Evolutionary conservation across 2,329 filamentous ascomycete species (phyloP), one percentile per base, ranked within the genome.

Genomic region (Arthrobotrys entomopaga): DNA sequence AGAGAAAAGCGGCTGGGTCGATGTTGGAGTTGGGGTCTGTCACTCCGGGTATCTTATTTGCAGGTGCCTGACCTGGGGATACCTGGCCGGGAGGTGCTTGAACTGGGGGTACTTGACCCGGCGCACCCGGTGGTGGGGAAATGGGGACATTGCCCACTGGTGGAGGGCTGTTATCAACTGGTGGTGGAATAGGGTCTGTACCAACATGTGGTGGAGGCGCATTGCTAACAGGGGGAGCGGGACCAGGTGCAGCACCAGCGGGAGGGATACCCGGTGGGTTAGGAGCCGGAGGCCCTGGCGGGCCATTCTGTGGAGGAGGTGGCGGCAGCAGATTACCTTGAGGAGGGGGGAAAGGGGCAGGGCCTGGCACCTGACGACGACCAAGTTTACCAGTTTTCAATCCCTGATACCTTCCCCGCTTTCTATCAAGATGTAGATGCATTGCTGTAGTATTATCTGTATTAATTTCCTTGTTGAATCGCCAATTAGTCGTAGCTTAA

Each of bases 1-100:
- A 15, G 22, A 15, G n/a, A 43, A 63, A 58, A 6, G 66, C 58
- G 15, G 34, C 59, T 38, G 57, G 65, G 42, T 70, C 65, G 40
- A 70, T 43, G n/a, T 52, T 38, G 26, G 29, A 59, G 48, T 24
- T 56, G 22, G 16, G 53, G 11, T 22, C n/a, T 26, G 24, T 26
- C 7, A 26, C 24, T 3, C 24, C 7, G 24, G 24, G 24, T 26
- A 26, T 26, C 24, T 26, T 3, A 7, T 7, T 26, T 26, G 24
- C 24, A 26, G 24, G 24, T 26, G 24, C 24, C 24, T 26, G 24
- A 26, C 24, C 24, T 26, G 24, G 24, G 7, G 24, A 7, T 7
- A 7, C 24, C 7, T 26, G 24, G 7, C 24, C 24, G 3, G 24
- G 58, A 26, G 24, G 24, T 26, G 24, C 24, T 7, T 26, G 24